Evolutionary conservation across 345 rosid species (phyloP).

Genomic region (Theobroma cacao): DNA sequence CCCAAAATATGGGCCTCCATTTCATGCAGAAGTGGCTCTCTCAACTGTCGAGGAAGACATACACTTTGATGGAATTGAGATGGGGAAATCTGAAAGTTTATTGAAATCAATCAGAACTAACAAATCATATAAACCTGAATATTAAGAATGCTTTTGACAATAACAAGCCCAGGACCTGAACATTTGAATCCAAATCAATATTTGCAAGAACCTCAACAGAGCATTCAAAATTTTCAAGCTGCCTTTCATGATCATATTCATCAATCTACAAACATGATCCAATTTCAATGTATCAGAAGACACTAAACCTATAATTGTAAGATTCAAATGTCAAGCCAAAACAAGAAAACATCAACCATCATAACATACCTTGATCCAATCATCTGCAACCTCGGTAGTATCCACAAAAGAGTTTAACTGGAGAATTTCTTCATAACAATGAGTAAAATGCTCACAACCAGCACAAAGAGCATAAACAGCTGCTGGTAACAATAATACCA

Average conservation of each 20-base stretch:
- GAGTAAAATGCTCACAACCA: slow-evolving; percentile 55
- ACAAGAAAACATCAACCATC: slow-evolving; percentile 4
- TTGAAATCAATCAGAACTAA: slow-evolving; percentile 16
- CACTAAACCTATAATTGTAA: slow-evolving; percentile 12
- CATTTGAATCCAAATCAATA: slow-evolving; percentile 34
- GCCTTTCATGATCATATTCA: slow-evolving; percentile 42
- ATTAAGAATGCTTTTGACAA: not conserved
- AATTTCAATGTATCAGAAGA: slow-evolving; percentile 18
- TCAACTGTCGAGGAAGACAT: slow-evolving; percentile 63
- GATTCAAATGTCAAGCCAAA: slow-evolving; percentile 13
- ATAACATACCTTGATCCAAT: slow-evolving; percentile 46
- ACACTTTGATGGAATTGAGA: slow-evolving; percentile 41
- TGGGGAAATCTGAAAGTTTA: slow-evolving; percentile 41
- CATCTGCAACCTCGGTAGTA: slow-evolving; percentile 41
- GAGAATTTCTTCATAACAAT: slow-evolving; percentile 35
- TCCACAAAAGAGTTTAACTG: slow-evolving; percentile 30
- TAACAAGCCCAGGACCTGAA: slow-evolving; percentile 37
- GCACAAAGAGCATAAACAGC: slow-evolving; percentile 76
- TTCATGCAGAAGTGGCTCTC: slow-evolving; percentile 72
- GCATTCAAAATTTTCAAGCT: slow-evolving; percentile 60
- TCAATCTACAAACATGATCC: slow-evolving; percentile 43
- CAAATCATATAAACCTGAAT: slow-evolving; percentile 2
- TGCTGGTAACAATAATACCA: slow-evolving; percentile 65
- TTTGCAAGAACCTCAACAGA: slow-evolving; percentile 74
- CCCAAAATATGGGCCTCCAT: slow-evolving; percentile 60